These are phyloP conservation scores for Capsicum pubescens DNA, from an alignment of 257 asterid genomes.

Conservation along the genomic window DNA sequence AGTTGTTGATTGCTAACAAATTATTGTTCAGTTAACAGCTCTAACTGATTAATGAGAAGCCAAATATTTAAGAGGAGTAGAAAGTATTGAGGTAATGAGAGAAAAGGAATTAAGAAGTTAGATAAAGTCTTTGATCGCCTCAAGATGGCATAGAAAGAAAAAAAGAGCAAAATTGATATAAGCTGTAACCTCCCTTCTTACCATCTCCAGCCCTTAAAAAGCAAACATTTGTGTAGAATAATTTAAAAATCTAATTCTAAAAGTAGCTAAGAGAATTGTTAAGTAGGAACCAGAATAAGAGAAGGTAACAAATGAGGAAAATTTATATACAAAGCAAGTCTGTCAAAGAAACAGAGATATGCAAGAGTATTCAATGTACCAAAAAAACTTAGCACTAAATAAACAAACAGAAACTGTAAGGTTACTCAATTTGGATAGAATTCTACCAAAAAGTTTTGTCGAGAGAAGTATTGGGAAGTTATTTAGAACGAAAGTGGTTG, in stretches of 20 bases:
- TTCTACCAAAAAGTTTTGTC: not conserved
- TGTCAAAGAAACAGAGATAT: not conserved
- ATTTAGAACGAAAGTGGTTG: not conserved
- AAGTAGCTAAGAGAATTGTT: not conserved
- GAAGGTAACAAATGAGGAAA: not conserved
- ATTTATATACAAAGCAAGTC: not conserved
- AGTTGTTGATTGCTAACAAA: conserved; percentile 69
- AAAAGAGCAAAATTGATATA: no score
- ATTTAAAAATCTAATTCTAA: not conserved
- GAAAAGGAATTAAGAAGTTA: not conserved
- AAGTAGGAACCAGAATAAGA: not conserved
- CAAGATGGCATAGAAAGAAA: no score
- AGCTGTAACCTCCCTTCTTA: not conserved
- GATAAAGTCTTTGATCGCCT: no score
- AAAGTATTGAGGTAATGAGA: not conserved
- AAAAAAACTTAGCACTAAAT: not conserved
- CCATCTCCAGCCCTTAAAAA: not conserved
- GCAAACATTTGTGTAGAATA: not conserved
- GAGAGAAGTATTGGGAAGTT: not conserved
- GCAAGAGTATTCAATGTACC: not conserved
- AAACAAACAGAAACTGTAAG: not conserved
- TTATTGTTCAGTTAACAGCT: conserved; percentile 92
- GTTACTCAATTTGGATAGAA: not conserved
- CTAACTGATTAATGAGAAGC: conserved; percentile 71
- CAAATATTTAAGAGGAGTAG: conserved; percentile 7